Percentiles rank a stretch among this genome's conserved stretches.
Evolutionary conservation across 116 monocot genomes (phyloP).

Genomic region (Papilionanthe hybrid): DNA sequence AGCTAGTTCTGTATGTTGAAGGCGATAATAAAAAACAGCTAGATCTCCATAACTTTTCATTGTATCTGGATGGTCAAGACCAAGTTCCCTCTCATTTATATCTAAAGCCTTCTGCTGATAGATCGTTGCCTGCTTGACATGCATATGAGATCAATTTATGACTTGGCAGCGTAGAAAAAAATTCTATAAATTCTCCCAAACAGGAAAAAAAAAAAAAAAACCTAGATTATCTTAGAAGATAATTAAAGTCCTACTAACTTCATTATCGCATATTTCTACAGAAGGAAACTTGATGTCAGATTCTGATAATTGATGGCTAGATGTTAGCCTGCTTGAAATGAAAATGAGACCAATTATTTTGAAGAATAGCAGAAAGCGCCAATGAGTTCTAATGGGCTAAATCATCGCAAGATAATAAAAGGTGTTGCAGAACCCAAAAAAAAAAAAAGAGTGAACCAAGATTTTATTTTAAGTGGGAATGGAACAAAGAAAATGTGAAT

Average conservation of each 20-base stretch:
- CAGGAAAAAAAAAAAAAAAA: neutral
- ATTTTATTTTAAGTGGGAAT: too few relatives aligned
- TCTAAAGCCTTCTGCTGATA: slow-evolving; percentile 98
- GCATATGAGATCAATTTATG: neutral
- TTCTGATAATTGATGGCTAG: too few relatives aligned
- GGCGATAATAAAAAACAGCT: slow-evolving; percentile 96
- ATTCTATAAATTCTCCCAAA: neutral
- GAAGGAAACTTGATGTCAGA: neutral
- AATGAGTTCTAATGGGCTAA: neutral
- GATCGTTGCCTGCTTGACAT: slow-evolving; percentile 74
- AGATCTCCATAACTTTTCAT: slow-evolving; percentile 99
- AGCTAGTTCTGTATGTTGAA: slow-evolving; percentile 94
- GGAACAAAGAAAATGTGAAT: too few relatives aligned
- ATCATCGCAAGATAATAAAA: neutral
- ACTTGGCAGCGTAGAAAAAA: neutral
- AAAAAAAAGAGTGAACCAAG: too few relatives aligned
- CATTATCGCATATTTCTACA: neutral
- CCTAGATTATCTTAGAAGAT: neutral
- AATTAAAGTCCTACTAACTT: neutral
- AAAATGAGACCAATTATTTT: neutral
- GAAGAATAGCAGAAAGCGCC: neutral
- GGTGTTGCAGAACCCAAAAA: neutral
- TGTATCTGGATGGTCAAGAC: slow-evolving; percentile 98
- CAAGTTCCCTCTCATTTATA: slow-evolving; percentile 98
- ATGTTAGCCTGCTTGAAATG: neutral